These are phyloP conservation scores for Aspergillus persii DNA, from an alignment of 2,329 filamentous ascomycete genomes.

Conservation along the genomic window DNA sequence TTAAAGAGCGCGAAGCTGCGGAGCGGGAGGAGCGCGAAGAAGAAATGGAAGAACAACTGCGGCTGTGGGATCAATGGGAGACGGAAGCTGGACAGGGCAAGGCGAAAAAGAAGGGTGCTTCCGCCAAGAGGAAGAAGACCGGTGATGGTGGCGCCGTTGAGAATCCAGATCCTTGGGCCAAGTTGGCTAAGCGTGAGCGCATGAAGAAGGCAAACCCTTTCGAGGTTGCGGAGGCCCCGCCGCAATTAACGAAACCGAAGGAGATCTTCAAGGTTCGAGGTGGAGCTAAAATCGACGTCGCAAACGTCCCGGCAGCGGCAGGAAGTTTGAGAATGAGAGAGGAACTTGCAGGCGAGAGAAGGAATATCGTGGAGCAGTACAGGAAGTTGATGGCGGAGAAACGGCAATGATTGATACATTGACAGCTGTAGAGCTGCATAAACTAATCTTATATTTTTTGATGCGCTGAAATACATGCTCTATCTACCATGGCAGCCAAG, in stretches of 20 bases:
- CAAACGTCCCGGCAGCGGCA: conserved; percentile 65
- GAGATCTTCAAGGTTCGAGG: conserved; percentile 65
- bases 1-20: conserved; percentile 74
- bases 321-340: conserved; percentile 72
- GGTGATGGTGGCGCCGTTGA: conserved; percentile 51
- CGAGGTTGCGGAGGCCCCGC: conserved; percentile 70
- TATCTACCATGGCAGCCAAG: background rate
- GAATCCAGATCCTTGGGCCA: conserved; percentile 75
- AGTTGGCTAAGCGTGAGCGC: conserved; percentile 60
- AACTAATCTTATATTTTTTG: background rate
- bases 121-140: conserved; percentile 44
- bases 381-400: conserved; percentile 65
- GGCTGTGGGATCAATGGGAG: conserved; percentile 63
- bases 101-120: conserved; percentile 45
- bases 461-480: background rate
- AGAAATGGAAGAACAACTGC: conserved; percentile 60
- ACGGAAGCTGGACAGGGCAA: conserved; percentile 52
- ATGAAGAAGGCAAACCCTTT: conserved; percentile 37
- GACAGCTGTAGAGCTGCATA: background rate
- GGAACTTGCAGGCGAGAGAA: conserved; percentile 67
- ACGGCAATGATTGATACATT: conserved; percentile 27
- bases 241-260: conserved; percentile 62
- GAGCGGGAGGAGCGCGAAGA: conserved; percentile 68
- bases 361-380: conserved; percentile 71
- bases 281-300: conserved; percentile 65